Conservation (phyloP, 805 yeast genomes). For the Wickerhamomyces hampshirensis region DNA sequence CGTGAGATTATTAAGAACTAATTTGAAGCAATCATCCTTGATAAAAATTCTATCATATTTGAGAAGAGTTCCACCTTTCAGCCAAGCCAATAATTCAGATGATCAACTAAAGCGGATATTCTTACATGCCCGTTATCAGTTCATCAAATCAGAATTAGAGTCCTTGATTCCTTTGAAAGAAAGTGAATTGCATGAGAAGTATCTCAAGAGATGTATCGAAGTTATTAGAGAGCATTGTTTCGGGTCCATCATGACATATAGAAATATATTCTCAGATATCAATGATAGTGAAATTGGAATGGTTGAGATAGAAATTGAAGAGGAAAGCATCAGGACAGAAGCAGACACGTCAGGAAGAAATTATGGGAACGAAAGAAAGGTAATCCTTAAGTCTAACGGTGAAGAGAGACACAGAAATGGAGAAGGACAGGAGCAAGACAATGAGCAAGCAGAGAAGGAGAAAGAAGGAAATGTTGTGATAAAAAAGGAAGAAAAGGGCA, state of each 20-base stretch:
- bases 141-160: slow-evolving; percentile 57
- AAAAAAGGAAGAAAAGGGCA: background rate
- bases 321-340: background rate
- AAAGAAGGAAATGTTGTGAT: slow-evolving; percentile 1
- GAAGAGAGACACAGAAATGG: background rate
- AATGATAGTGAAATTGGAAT: slow-evolving; percentile 19
- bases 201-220: slow-evolving; percentile 75
- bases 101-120: slow-evolving; percentile 49
- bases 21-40: slow-evolving; percentile 71
- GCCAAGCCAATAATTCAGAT: slow-evolving; percentile 23
- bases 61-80: slow-evolving; percentile 57
- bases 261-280: slow-evolving; percentile 51
- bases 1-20: slow-evolving; percentile 64
- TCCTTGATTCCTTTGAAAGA: slow-evolving; percentile 52
- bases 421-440: slow-evolving; percentile 2
- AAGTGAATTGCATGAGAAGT: slow-evolving; percentile 49
- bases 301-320: slow-evolving; percentile 13
- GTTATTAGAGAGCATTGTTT: slow-evolving; percentile 79
- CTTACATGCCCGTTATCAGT: slow-evolving; percentile 63
- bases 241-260: slow-evolving; percentile 63
- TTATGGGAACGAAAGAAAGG: background rate
- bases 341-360: slow-evolving; percentile 1
- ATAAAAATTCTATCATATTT: slow-evolving; percentile 76
- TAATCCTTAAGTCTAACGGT: too few species aligned
- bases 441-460: background rate